Conservation (phyloP, 2,329 filamentous ascomycete species). For the Ceratocystis smalleyi region DNA sequence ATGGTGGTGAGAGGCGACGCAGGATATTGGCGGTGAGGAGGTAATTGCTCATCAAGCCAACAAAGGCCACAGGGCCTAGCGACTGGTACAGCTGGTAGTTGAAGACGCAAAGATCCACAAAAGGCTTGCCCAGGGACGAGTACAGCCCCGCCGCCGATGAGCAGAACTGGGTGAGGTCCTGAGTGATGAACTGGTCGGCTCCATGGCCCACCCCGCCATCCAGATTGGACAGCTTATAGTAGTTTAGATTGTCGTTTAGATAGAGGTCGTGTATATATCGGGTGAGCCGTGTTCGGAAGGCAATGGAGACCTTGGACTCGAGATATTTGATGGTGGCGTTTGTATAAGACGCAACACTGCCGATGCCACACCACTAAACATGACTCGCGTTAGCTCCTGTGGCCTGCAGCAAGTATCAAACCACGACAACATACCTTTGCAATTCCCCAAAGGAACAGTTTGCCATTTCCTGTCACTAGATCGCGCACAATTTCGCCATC, state of each 20-base stretch:
- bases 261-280: conserved; percentile 96
- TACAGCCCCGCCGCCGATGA: conserved; percentile 82
- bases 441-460: conserved; percentile 73
- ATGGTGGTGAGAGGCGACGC: conserved; percentile 76
- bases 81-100: conserved; percentile 94
- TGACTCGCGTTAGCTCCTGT: conserved; percentile 1
- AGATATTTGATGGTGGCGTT: conserved; percentile 99
- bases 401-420: neutral
- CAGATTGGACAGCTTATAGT: conserved; percentile 85
- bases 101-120: conserved; percentile 94
- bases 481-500: conserved; percentile 95
- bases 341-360: conserved; percentile 85
- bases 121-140: conserved; percentile 90
- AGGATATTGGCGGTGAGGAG: conserved; percentile 85
- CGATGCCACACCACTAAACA: conserved; percentile 74
- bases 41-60: conserved; percentile 79
- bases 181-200: conserved; percentile 93
- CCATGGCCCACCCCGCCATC: conserved; percentile 86
- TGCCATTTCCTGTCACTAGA: conserved; percentile 86
- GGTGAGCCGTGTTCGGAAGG: conserved; percentile 86
- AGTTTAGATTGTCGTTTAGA: conserved; percentile 84
- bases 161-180: conserved; percentile 91
- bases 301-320: conserved; percentile 94
- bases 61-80: conserved; percentile 72
- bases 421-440: conserved; percentile 41